Percentiles rank a stretch among this genome's conserved stretches.
phyloP scores from a whole-genome alignment of 805 yeast species.

The Wickerhamomyces queroliae region DNA sequence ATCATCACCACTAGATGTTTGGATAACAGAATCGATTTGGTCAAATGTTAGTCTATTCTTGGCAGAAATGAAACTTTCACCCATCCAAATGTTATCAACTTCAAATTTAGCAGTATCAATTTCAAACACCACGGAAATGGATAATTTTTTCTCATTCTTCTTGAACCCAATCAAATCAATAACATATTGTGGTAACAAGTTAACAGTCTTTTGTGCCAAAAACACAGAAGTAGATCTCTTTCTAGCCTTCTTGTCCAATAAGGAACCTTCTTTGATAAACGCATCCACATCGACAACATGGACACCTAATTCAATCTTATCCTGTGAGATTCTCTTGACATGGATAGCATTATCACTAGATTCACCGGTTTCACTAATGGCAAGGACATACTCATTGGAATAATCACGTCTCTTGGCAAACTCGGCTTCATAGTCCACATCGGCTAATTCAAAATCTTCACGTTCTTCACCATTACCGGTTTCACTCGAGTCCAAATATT shows the following conservation, averaged over 20 bases:
- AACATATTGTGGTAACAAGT: constrained; percentile 63
- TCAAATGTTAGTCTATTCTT: constrained; percentile 48
- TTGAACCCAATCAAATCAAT: constrained; percentile 56
- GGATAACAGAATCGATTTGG: constrained; percentile 48
- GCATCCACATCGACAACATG: constrained; percentile 80
- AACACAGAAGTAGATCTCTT: constrained; percentile 87
- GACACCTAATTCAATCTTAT: constrained; percentile 74
- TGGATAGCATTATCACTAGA: constrained; percentile 78
- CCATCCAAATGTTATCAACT: constrained; percentile 71
- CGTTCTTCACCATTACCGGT: constrained; percentile 19
- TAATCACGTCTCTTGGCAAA: constrained; percentile 44
- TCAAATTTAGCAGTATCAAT: constrained; percentile 69
- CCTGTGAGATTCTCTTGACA: constrained; percentile 54
- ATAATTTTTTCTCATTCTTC: constrained; percentile 53
- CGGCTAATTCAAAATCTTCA: constrained; percentile 28
- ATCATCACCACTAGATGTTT: constrained; percentile 28
- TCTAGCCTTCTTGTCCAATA: constrained; percentile 82
- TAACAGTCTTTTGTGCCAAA: constrained; percentile 67
- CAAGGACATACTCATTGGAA: constrained; percentile 54
- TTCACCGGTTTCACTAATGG: constrained; percentile 51
- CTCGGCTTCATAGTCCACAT: constrained; percentile 21
- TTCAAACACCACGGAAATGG: constrained; percentile 75
- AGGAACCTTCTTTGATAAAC: constrained; percentile 64
- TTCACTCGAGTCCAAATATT: no score
- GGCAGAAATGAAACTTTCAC: constrained; percentile 67